Evolutionary conservation across 805 yeast genomes (phyloP), one percentile per base, ranked within the genome.

Genomic region (Candida awuae): DNA sequence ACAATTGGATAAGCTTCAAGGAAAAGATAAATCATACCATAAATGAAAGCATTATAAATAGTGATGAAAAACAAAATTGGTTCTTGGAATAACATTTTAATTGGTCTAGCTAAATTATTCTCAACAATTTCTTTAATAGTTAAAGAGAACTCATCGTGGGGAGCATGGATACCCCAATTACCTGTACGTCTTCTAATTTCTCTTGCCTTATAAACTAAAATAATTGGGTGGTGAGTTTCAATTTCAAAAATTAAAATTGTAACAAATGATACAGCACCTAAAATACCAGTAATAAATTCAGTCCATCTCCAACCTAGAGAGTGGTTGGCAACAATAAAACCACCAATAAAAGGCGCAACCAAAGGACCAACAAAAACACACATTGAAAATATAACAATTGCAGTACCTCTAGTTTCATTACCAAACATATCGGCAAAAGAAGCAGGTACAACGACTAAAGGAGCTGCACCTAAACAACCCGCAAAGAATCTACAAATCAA

Each of bases 271-370:
- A 71, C 57, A 3, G 67, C 61, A 15, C 71, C 71, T 56, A 80
- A 58, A 39, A 83, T 76, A 45, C 84, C 90, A 2, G 79, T 69
- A 41, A 84, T 62, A 57, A 84, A 85, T 46, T 68, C 70, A 10
- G 84, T 71, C 94, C 94, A 85, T 54, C 95, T 68, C 94, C 94
- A 84, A 14, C 86, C 84, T 31, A 86, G 63, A 39, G 70, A 65
- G 7, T 27, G 6, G 40, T 75, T 70, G 34, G 62, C 56, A n/a
- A 67, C 70, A 32, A 80, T 75, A 57, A 79, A 84, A 0, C 80
- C 79, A 43, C 88, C 84, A 34, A 75, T 73, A 42, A 87, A 76
- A 14, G 96, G 96, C 0, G 90, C 90, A 27, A 81, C 40, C 65
- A 84, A 69, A 16, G 96, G 96, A 42, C 94, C 92, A 27, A 70